Base-by-base conservation (phyloP, 352 stramenopile genomes). In the Phytophthora cajani region DNA sequence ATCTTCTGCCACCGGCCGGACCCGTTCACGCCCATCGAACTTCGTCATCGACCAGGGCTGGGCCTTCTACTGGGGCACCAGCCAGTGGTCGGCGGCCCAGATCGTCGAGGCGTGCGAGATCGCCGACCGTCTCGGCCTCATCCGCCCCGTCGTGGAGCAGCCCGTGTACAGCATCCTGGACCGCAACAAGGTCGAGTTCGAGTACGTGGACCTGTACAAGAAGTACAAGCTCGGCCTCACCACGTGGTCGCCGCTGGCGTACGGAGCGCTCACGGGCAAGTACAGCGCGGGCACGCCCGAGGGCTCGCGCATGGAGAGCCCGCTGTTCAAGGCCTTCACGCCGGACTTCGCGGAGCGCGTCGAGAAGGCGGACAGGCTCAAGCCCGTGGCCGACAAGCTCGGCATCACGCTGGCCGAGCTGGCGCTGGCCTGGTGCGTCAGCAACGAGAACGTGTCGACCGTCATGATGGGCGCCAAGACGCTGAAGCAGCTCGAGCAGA, bases 181-280 rank as follows among this genome's bases (percentile, higher is more conserved):
- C 32, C 79, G 84, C 38, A 70, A 74, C 30, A 72, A 74, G 21
- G 73, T 91, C 14, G 84, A 91, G 56, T 75, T 77, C 46, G 80
- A 91, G 63, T 89, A 80, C 57, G 57, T 68, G 23, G 66, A 78
- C 21, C 51, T 91, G 54, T 91, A 85, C 75, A 72, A 81, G 47
- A 74, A 78, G 32, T 88, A 88, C 72, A 87, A 27, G 23, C 23
- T 27, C 23, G 23, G 23, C 23, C 23, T 27, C 23, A 27, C 23
- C 23, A 27, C 23, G 84, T 76, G 52, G 63, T 71, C 62, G 12
- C 69, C 64, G 5, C 67, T 92, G 0, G 71, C 75, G 2, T 80
- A 72, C 16, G 86, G 84, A 9, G 30, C 85, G 10, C 68, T 93
- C 10, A 90, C 84, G n/a, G 82, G 82, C 56, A 93, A 93, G 69